Base-by-base conservation (phyloP, 495 filamentous ascomycete species). In the Penicillium waksmanii region DNA sequence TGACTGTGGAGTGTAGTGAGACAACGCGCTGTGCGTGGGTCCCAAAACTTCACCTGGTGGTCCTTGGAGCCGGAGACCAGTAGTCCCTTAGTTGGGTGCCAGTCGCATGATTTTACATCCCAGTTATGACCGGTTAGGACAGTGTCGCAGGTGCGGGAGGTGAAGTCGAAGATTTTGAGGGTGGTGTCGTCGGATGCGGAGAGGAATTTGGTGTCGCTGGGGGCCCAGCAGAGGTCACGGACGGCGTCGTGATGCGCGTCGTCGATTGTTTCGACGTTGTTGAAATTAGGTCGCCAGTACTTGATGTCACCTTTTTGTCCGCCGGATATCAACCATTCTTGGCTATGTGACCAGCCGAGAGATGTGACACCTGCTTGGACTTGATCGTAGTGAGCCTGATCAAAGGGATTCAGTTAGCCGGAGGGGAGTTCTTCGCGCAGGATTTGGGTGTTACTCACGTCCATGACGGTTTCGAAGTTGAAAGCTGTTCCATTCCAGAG, bases 281-380 rank as follows among this genome's bases (percentile, higher is more conserved):
- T 98, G 80, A 98, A 97, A 73, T 98, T 98, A 3, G 95, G 92
- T 68, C 96, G 92, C 94, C 94, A 98, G 77, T 98, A 98, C 75
- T 98, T 98, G 72, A 98, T 87, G 62, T 94, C 82, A 38, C 95
- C 95, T 66, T 93, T 91, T 66, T 97, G 93, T 73, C 97, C 95
- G 42, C 93, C 93, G 12, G 95, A 98, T 19, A 98, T 83, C 3
- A 98, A 83, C 93, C 93, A 98, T 71, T 98, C 95, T 67, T 96
- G 91, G 65, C 87, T 94, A 76, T 97, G 93, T 7, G 94, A 94
- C 79, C 96, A 98, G 48, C 82, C 83, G 50, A 94, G 80, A 19
- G 90, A 90, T 55, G 95, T 89, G 61, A 98, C 94, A 53, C 93
- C 93, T 42, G 87, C 86, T 70, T 80, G 77, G 11, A 78, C 62